A percentile compares a stretch with the other conserved stretches of the same genome.
These are phyloP conservation scores for Epichloe scottii DNA, from an alignment of 2,329 filamentous ascomycete genomes.

Conservation along the genomic window DNA sequence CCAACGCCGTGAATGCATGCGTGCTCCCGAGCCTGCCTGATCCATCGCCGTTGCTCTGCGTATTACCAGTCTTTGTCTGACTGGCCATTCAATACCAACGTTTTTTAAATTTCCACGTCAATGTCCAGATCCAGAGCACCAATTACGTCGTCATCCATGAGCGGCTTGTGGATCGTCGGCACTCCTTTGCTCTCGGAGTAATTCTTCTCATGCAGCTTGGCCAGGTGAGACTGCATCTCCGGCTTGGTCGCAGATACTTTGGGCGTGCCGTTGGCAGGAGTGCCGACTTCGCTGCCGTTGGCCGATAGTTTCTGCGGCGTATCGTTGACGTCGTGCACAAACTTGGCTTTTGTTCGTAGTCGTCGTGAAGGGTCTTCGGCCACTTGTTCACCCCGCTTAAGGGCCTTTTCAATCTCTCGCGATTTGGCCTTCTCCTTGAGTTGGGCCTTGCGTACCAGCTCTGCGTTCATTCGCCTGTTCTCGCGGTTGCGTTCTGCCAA, in stretches of 20 bases:
- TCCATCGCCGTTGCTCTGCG: not conserved
- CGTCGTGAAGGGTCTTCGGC: constrained; percentile 48
- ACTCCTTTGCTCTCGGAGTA: constrained; percentile 46
- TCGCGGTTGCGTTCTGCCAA: constrained; percentile 72
- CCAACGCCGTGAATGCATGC: too few species aligned
- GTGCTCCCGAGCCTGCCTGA: too few species aligned
- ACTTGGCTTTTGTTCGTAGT: constrained; percentile 54
- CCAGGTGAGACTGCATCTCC: constrained; percentile 36
- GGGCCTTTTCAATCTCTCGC: constrained; percentile 46
- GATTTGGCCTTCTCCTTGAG: constrained; percentile 61
- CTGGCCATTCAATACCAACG: too few species aligned
- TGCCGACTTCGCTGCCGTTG: constrained; percentile 36
- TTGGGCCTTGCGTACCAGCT: constrained; percentile 83
- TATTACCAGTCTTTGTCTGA: too few species aligned
- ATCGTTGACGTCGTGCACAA: constrained; percentile 50
- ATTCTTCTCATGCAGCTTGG: constrained; percentile 40
- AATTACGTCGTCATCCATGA: constrained; percentile 88
- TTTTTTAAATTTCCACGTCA: constrained; percentile 66
- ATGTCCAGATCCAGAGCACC: constrained; percentile 80
- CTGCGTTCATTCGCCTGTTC: constrained; percentile 74
- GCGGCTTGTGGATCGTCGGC: constrained; percentile 61
- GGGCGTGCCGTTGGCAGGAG: constrained; percentile 41
- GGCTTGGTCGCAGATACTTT: constrained; percentile 31
- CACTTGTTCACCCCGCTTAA: constrained; percentile 50
- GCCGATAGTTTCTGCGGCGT: constrained; percentile 30